phyloP scores from a whole-genome alignment of 805 yeast genomes.

The Candida berthetii region DNA sequence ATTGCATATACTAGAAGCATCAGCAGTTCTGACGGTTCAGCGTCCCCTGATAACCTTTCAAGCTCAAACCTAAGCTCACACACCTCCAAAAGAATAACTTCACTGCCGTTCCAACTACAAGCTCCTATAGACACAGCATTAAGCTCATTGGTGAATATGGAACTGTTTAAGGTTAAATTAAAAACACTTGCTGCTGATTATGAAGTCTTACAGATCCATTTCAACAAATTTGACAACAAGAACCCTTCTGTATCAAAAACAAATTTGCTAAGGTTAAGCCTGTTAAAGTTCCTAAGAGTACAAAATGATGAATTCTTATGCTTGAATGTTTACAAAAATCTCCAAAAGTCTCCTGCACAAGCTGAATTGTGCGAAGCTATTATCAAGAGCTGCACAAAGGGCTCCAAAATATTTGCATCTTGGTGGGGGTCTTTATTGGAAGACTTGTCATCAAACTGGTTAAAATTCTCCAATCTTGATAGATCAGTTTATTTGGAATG shows the following conservation, averaged over 20 bases:
- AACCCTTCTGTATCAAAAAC: conserved; percentile 2
- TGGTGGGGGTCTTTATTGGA: conserved; percentile 7
- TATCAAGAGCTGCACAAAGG: not conserved
- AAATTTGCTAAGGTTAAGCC: conserved; percentile 8
- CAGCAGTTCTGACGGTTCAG: conserved; percentile 1
- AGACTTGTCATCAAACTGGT: conserved; percentile 6
- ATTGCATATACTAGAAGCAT: conserved; percentile 1
- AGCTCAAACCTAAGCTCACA: not conserved
- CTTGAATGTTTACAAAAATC: not conserved
- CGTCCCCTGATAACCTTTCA: conserved; percentile 1
- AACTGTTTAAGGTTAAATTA: not conserved
- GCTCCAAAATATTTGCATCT: conserved; percentile 1
- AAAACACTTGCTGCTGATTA: not conserved
- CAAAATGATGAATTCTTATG: conserved; percentile 1
- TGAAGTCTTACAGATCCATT: not conserved
- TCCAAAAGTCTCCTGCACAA: not conserved
- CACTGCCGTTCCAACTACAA: not conserved
- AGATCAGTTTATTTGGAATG: conserved; percentile 25
- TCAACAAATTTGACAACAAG: conserved; percentile 3
- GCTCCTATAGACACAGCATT: not conserved
- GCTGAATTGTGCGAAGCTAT: not conserved
- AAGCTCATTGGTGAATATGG: not conserved
- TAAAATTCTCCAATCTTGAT: conserved; percentile 6
- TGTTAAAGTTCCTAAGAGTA: conserved; percentile 9
- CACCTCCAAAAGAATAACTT: not conserved